Evolutionary conservation across 2,329 filamentous ascomycete genomes (phyloP).

Genomic region (Venturia effusa): DNA sequence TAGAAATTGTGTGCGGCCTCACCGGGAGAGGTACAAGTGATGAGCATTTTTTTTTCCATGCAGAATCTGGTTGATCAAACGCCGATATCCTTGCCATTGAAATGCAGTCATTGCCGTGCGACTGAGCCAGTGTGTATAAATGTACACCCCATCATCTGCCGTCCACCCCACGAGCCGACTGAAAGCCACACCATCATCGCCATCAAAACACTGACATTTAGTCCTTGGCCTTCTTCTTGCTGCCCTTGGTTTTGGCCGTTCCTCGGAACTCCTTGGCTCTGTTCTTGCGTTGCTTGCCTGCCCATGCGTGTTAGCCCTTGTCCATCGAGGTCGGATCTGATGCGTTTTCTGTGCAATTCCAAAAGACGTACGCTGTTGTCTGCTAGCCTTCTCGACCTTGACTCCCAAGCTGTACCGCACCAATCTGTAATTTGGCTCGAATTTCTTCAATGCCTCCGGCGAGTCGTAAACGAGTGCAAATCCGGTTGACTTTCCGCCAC

Average conservation of each 20-base stretch:
- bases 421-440: slow-evolving; percentile 96
- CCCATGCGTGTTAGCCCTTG: slow-evolving; percentile 17
- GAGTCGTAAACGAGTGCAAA: slow-evolving; percentile 99
- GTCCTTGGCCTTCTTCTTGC: slow-evolving; percentile 58
- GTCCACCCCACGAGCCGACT: neutral
- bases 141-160: neutral
- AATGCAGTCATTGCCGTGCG: neutral
- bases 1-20: neutral
- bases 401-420: slow-evolving; percentile 82
- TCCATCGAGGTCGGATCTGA: neutral
- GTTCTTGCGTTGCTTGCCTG: slow-evolving; percentile 99
- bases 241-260: slow-evolving; percentile 96
- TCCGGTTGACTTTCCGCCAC: slow-evolving; percentile 99
- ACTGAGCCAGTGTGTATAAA: neutral
- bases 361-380: slow-evolving; percentile 89
- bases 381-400: slow-evolving; percentile 95
- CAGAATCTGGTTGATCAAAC: slow-evolving; percentile 1
- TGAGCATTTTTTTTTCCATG: slow-evolving; percentile 1
- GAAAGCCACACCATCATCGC: neutral
- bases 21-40: neutral
- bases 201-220: neutral
- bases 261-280: slow-evolving; percentile 96
- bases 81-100: neutral
- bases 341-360: neutral
- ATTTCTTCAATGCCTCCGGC: slow-evolving; percentile 98